phyloP scores from a whole-genome alignment of 192 early-diverging fungal genomes.

The Linnemannia zychae region DNA sequence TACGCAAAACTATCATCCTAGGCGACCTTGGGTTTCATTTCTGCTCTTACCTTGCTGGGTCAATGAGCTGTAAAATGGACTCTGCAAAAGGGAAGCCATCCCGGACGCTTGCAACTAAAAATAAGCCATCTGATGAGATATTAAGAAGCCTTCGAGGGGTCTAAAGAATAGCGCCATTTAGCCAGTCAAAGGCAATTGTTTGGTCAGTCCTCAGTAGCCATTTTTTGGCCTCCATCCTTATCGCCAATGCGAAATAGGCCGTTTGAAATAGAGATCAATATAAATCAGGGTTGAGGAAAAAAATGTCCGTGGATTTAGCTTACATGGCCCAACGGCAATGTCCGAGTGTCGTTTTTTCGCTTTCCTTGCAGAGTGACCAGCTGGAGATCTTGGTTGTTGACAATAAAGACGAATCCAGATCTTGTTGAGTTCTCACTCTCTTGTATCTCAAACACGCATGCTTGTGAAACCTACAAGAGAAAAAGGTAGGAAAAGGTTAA shows the following conservation, averaged over 20 bases:
- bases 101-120: constrained; percentile 29
- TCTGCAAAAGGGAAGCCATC: constrained; percentile 39
- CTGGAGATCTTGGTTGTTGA: constrained; percentile 43
- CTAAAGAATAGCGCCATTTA: background rate
- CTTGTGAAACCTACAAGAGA: constrained; percentile 29
- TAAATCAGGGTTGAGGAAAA: background rate
- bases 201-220: background rate
- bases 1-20: background rate
- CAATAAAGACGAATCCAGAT: constrained; percentile 32
- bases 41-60: constrained; percentile 25
- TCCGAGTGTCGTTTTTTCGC: constrained; percentile 23
- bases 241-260: background rate
- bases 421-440: background rate
- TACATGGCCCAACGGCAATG: constrained; percentile 28
- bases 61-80: constrained; percentile 28
- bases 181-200: background rate
- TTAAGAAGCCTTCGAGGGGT: constrained; percentile 48
- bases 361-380: constrained; percentile 21
- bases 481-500: background rate
- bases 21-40: background rate
- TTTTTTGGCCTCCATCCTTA: background rate
- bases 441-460: constrained; percentile 23
- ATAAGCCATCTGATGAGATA: constrained; percentile 26
- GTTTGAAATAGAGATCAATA: background rate
- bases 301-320: background rate